Evolutionary conservation across 306 rosid species (phyloP), one percentile per base, ranked within the genome.

Genomic region (Amphicarpaea edgeworthii): DNA sequence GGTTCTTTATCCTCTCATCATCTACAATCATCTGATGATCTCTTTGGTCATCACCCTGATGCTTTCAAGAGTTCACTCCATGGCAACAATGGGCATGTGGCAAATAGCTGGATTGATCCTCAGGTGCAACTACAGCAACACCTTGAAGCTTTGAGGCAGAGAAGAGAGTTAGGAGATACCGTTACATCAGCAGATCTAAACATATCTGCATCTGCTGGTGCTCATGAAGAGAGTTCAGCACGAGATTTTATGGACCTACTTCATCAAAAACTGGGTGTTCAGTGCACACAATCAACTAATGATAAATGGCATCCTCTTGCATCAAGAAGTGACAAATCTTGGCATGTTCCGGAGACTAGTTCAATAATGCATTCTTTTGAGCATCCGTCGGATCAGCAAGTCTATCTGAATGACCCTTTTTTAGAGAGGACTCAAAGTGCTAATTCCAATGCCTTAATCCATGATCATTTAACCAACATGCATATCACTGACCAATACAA

Each of bases 251-350:
- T 72, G 78, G 91, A 85, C 71, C 83, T 89, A 60, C 84, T 86
- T 67, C 83, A 83, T 76, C 86, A 85, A 46, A 85, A 85, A 55
- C 12, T 85, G 69, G 86, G 84, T 72, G 84, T 78, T 46, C 91
- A 58, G 53, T 70, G 82, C 16, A 3, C 80, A 12, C 83, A 82
- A 70, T 75, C 87, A 49, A 62, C 67, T 76, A 69, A 76, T 75
- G 93, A 83, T 79, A 78, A 79, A 69, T 82, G 82, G 85, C 84
- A 81, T 79, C 79, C 87, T 46, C 81, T 89, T 57, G 79, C 87
- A 30, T 83, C 89, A 50, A 73, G 87, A 63, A 79, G 72, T 61
- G 91, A 83, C 72, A 79, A 72, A 54, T 66, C 83, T 66, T 83
- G 83, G 83, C 85, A 67, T 65, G 76, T 34, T 34, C 81, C 88